Conservation (phyloP, 2,329 filamentous ascomycete genomes). For the Aspergillus fijiensis region DNA sequence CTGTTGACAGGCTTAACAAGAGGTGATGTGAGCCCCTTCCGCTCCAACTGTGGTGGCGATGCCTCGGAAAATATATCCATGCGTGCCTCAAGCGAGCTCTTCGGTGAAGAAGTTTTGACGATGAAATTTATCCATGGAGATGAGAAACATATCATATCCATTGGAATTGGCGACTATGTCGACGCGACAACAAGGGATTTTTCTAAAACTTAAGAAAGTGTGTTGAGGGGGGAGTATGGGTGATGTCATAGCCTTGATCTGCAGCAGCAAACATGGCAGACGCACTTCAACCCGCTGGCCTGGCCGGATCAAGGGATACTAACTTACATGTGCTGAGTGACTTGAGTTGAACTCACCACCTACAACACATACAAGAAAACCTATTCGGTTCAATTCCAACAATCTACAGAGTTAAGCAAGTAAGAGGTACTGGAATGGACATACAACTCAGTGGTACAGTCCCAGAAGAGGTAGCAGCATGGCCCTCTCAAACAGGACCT, state of each 20-base stretch:
- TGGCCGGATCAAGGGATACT: not conserved
- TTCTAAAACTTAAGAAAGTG: not conserved
- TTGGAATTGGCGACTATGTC: too few relatives aligned
- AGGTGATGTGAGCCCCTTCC: not conserved
- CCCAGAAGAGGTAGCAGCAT: too few relatives aligned
- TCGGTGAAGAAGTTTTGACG: too few relatives aligned
- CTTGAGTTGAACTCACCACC: too few relatives aligned
- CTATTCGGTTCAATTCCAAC: not conserved
- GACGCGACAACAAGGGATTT: not conserved
- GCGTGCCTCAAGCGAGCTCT: not conserved
- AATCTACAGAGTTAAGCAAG: too few relatives aligned
- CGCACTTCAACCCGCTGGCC: not conserved
- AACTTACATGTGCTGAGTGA: not conserved
- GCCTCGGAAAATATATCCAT: not conserved
- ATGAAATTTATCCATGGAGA: too few relatives aligned
- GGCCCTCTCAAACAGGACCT: too few relatives aligned
- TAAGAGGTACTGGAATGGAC: not conserved
- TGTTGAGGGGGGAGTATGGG: not conserved
- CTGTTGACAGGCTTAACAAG: not conserved
- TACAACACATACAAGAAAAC: not conserved
- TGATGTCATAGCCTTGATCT: slow-evolving; percentile 7
- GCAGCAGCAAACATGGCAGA: slow-evolving; percentile 4
- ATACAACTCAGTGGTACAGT: too few relatives aligned
- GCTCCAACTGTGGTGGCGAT: not conserved
- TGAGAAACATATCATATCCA: too few relatives aligned